Base-by-base conservation (phyloP, 768 basidiomycete species). In the Suillus brevipes region DNA sequence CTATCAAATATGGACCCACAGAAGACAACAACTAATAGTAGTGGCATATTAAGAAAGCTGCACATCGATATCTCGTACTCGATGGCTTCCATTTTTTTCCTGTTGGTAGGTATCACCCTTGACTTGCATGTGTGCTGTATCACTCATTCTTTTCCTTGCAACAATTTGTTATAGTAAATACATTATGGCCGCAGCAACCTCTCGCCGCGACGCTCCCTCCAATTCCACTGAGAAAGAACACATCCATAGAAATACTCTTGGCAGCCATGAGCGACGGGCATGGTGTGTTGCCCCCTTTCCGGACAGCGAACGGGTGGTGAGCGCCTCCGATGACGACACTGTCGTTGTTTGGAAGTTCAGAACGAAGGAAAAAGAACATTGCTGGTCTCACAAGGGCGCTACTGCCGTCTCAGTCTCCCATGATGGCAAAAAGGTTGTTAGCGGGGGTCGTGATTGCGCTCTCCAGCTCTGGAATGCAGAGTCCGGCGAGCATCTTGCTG, bases 381-480 rank as follows among this genome's bases (percentile, higher is more conserved):
- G 10, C 14, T 57, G 50, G 28, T 2, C 12, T 42, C 53, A 37
- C 31, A 31, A 66, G 40, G 63, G 59, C 23, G 73, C 74, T 7
- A 65, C 62, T 12, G 49, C 67, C 6, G 67, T 73, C n/a, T 71
- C 71, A 38, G 64, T 75, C 10, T 74, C 72, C 1, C 43, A 16
- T 8, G 66, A 73, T 18, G 42, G 55, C 20, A 59, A 56, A 4
- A 74, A 58, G 42, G 57, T 74, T 9, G 72, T 71, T 49, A 73
- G 65, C 61, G 72, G 71, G 12, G 70, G 71, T 16, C 62, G 14
- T 3, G 72, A 73, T 12, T 69, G 71, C 56, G 31, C 45, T 7
- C 67, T 75, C 18, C 47, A 67, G 28, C 18, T 75, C 25, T 73
- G 72, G 72, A 63, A 43, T 55, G 50, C 73, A 65, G 52, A 64